These are phyloP conservation scores for Pseudocercospora musae DNA, from an alignment of 2,329 filamentous ascomycete genomes.

Conservation along the genomic window DNA sequence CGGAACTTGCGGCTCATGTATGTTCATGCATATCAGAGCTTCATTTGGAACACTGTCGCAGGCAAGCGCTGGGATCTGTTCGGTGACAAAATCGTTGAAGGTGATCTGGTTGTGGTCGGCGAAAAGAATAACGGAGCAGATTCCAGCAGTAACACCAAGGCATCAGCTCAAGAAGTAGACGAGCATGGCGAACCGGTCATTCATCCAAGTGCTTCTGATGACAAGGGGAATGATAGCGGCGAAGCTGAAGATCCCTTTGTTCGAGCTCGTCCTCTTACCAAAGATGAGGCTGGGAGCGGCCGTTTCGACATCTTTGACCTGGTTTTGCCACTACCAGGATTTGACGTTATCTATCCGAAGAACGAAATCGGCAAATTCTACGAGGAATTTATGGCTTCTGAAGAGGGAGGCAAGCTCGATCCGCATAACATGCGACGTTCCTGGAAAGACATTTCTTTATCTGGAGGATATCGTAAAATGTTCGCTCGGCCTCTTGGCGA, in stretches of 20 bases:
- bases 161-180: slow-evolving; percentile 46
- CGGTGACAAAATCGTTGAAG: slow-evolving; percentile 71
- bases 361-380: slow-evolving; percentile 87
- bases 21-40: slow-evolving; percentile 91
- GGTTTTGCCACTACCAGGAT: slow-evolving; percentile 89
- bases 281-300: slow-evolving; percentile 73
- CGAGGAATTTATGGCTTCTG: slow-evolving; percentile 75
- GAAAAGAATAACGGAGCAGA: slow-evolving; percentile 52
- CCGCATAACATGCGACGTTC: slow-evolving; percentile 82
- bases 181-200: slow-evolving; percentile 66
- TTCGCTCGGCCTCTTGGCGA: slow-evolving; percentile 63
- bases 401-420: slow-evolving; percentile 73
- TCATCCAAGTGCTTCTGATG: slow-evolving; percentile 46
- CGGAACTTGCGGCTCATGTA: slow-evolving; percentile 88
- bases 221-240: slow-evolving; percentile 38
- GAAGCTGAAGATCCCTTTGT: slow-evolving; percentile 57
- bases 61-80: slow-evolving; percentile 76
- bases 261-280: slow-evolving; percentile 69
- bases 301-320: slow-evolving; percentile 80
- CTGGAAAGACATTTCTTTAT: slow-evolving; percentile 83
- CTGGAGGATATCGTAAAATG: slow-evolving; percentile 82
- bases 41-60: slow-evolving; percentile 86
- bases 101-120: slow-evolving; percentile 73
- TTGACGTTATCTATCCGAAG: slow-evolving; percentile 78
- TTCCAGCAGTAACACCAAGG: slow-evolving; percentile 32